Conservation (phyloP, 1,139 yeast species). For the Chernovozyma aurita region DNA sequence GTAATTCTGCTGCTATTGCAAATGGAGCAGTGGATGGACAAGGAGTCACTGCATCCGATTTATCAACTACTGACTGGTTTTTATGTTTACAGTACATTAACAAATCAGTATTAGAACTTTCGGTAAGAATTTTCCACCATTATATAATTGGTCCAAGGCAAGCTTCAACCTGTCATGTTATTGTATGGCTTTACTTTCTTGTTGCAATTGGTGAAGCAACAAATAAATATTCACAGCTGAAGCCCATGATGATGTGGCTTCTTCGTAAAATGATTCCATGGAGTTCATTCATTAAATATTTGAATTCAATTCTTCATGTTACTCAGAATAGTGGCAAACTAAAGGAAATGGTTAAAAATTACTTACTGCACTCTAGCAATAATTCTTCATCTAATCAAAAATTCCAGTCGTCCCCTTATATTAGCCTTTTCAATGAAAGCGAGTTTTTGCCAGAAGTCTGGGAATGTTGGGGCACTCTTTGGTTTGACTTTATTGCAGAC, state of each 20-base stretch:
- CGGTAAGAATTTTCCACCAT: constrained; percentile 60
- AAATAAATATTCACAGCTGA: constrained; percentile 42
- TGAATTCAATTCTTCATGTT: constrained; percentile 41
- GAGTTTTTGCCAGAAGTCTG: constrained; percentile 72
- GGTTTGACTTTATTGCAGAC: constrained; percentile 58
- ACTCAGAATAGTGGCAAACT: constrained; percentile 6
- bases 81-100: constrained; percentile 51
- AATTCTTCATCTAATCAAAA: background rate
- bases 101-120: constrained; percentile 60
- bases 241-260: constrained; percentile 48
- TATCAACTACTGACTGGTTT: constrained; percentile 56
- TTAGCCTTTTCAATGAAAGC: constrained; percentile 44
- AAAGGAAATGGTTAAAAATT: constrained; percentile 19
- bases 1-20: constrained; percentile 9
- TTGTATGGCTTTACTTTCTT: constrained; percentile 69
- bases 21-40: constrained; percentile 24
- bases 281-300: constrained; percentile 57
- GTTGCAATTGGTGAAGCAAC: constrained; percentile 60
- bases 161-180: constrained; percentile 64
- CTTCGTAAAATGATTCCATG: constrained; percentile 60
- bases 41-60: constrained; percentile 37
- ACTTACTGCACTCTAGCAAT: constrained; percentile 15
- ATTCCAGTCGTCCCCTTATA: constrained; percentile 19
- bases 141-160: constrained; percentile 68
- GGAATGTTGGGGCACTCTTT: constrained; percentile 81